Conservation (phyloP, 2,329 filamentous ascomycete species). For the Calonectria henricotiae region DNA sequence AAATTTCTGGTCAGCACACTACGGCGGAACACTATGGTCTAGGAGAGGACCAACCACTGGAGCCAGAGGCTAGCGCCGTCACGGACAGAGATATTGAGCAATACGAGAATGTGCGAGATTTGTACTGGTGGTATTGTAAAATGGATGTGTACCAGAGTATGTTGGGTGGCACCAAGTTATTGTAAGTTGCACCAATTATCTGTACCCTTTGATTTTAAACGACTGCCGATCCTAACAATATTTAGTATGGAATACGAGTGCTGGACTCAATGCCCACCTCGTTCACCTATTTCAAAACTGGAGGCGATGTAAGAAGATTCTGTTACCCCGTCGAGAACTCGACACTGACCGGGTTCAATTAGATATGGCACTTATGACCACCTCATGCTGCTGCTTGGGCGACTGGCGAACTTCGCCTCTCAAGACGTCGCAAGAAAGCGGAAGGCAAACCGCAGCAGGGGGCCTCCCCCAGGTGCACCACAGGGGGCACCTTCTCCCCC, state of each 20-base stretch:
- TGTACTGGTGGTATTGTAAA: conserved; percentile 97
- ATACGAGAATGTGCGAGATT: conserved; percentile 86
- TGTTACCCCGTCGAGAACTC: neutral
- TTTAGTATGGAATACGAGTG: conserved; percentile 82
- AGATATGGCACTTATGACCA: conserved; percentile 94
- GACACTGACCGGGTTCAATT: conserved; percentile 49
- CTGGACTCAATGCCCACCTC: conserved; percentile 91
- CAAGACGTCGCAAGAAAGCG: conserved; percentile 86
- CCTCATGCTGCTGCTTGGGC: conserved; percentile 84
- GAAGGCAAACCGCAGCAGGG: conserved; percentile 65
- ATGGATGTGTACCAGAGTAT: conserved; percentile 95
- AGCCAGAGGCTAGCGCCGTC: conserved; percentile 44
- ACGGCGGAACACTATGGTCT: conserved; percentile 60
- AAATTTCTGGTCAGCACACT: conserved; percentile 61
- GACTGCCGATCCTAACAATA: conserved; percentile 43
- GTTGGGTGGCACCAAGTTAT: conserved; percentile 85
- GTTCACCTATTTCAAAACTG: conserved; percentile 83
- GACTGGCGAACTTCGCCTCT: conserved; percentile 84
- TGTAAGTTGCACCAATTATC: conserved; percentile 74
- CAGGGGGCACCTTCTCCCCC: conserved; percentile 57
- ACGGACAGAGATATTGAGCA: conserved; percentile 80
- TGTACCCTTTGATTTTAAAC: neutral
- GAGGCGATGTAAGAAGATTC: conserved; percentile 76
- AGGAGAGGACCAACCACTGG: conserved; percentile 50
- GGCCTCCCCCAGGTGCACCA: conserved; percentile 51